Evolutionary conservation across 805 yeast species (phyloP), one percentile per base, ranked within the genome.

Genomic region (Yamadazyma olivae): DNA sequence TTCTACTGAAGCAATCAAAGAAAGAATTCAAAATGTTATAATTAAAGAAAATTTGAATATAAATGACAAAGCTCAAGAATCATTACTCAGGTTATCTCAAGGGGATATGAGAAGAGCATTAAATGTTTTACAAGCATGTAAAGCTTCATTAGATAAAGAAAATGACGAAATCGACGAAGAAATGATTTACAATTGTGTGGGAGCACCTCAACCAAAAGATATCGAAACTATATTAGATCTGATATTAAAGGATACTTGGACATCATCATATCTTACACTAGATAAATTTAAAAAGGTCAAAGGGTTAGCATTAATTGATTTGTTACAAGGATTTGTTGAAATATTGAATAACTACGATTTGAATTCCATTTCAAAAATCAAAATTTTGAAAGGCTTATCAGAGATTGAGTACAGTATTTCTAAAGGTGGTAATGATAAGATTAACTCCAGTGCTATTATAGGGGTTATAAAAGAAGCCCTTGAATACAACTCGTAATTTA

Each of bases 21-120:
- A 74, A 22, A 76, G 95, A 36, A 65, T 91, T 19, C 65, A 74
- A 31, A 70, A 75, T 41, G 96, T 93, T 6, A 71, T 88, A 32
- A 72, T 75, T 27, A 67, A 67, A 35, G 99, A 93, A 50, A 58
- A 76, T 1, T 63, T 93, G 32, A 61, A 68, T 3, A 66, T 93
- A 7, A 53, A 70, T 0, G 59, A 69, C 0, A 78, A 70, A 1
- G 97, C 95, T 0, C 64, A 74, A 28, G 59, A 61, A 0, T 79
- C 96, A 1, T 64, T 93, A 32, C 66, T 93, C 38, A 69, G 65
- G 35, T 70, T 93, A 37, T 74, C 93, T n/a, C 76, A 80, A 39
- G 99, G 99, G 35, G 99, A 93, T 59, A 93, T 93, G 99, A 78
- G 99, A 65, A 77, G 86, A 33, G 95, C 95, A 1, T 70, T 93